Evolutionary conservation across 257 asterid species (phyloP).

Genomic region (Plantago ovata): DNA sequence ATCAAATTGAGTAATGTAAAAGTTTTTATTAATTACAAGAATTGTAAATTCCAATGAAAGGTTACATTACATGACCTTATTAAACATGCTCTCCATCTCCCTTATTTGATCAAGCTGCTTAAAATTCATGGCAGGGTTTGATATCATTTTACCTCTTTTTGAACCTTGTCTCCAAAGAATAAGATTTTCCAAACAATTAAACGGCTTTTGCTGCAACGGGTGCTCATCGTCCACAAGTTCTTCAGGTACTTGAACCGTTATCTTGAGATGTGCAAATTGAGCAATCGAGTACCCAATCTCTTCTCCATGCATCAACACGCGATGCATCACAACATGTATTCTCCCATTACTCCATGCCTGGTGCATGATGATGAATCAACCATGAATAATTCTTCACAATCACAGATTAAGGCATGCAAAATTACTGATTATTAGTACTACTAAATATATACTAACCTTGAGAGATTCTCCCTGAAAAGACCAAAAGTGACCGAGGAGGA

Average conservation of each 20-base stretch:
- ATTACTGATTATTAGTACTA: background rate
- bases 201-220: conserved; percentile 25
- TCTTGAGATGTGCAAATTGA: conserved; percentile 17
- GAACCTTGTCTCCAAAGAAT: background rate
- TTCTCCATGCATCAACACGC: conserved; percentile 26
- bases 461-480: background rate
- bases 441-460: background rate
- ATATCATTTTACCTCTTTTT: too few species aligned
- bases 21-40: too few species aligned
- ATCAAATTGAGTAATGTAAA: too few species aligned
- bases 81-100: too few species aligned
- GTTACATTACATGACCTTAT: too few species aligned
- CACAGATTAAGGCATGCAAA: background rate
- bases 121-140: too few species aligned
- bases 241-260: conserved; percentile 20
- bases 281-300: conserved; percentile 15
- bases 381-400: background rate
- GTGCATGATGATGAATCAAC: conserved; percentile 19
- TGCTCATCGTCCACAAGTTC: conserved; percentile 25
- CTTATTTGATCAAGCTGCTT: too few species aligned
- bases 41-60: too few species aligned
- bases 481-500: background rate
- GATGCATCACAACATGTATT: conserved; percentile 22
- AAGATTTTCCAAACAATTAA: conserved; percentile 1
- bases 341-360: conserved; percentile 43